Percentiles rank a stretch among this genome's conserved stretches.
Evolutionary conservation across 2,329 filamentous ascomycete species (phyloP).

Genomic region (Ascomycota sp.): DNA sequence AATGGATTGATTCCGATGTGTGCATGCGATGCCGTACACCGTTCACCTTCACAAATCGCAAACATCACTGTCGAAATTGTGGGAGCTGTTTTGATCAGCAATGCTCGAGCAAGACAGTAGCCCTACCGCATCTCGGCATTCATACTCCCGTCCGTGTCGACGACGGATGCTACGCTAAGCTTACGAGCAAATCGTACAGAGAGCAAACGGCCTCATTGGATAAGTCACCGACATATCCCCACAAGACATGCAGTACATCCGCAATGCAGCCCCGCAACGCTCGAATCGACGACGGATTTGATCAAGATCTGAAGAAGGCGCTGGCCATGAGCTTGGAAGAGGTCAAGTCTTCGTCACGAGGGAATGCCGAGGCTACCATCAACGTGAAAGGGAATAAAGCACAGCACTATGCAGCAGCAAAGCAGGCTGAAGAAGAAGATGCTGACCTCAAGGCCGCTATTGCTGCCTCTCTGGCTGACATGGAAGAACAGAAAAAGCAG

Average conservation of each 20-base stretch:
- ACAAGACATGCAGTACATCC: constrained; percentile 44
- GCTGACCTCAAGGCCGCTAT: constrained; percentile 87
- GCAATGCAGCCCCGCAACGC: constrained; percentile 80
- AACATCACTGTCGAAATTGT: constrained; percentile 95
- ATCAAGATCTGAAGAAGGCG: constrained; percentile 84
- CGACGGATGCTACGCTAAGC: constrained; percentile 80
- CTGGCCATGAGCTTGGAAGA: constrained; percentile 96
- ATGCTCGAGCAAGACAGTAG: constrained; percentile 75
- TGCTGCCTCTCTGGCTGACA: constrained; percentile 81
- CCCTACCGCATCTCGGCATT: constrained; percentile 84
- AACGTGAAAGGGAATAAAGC: constrained; percentile 19
- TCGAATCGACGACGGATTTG: constrained; percentile 74
- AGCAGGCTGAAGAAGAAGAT: constrained; percentile 63
- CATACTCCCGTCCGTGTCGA: constrained; percentile 81
- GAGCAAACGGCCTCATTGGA: constrained; percentile 23
- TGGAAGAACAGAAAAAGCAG: constrained; percentile 93
- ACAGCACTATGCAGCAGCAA: constrained; percentile 16
- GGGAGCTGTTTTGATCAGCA: constrained; percentile 94
- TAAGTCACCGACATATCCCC: constrained; percentile 26
- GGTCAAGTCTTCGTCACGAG: constrained; percentile 52
- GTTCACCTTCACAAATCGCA: constrained; percentile 95
- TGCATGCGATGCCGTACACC: constrained; percentile 93
- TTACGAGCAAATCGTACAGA: constrained; percentile 47
- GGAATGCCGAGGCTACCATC: constrained; percentile 43
- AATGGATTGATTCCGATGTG: constrained; percentile 95